These are phyloP conservation scores for Kwoniella sp. DNA, from an alignment of 768 basidiomycete genomes.

Conservation along the genomic window DNA sequence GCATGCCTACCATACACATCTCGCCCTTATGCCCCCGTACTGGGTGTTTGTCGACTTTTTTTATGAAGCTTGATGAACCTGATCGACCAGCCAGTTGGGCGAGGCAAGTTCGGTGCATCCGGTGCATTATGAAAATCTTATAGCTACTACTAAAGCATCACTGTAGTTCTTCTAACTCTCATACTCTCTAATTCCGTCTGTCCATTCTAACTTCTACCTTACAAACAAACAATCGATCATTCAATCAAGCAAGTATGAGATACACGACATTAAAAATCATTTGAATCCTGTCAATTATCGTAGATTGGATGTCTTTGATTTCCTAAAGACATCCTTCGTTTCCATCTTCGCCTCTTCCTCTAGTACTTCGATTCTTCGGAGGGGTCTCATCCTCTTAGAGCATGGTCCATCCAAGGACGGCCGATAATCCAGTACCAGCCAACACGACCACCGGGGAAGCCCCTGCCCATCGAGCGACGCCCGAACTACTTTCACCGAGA, in stretches of 20 bases:
- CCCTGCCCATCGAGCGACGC: not conserved
- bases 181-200: not conserved
- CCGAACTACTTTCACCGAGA: conserved; percentile 27
- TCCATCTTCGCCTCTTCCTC: no score
- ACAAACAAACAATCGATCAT: no score
- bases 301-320: no score
- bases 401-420: not conserved
- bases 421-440: not conserved
- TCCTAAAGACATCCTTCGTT: no score
- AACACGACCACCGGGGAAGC: not conserved
- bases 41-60: no score
- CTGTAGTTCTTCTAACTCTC: no score
- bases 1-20: not conserved
- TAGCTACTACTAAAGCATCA: not conserved
- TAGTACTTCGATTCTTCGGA: no score
- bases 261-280: not conserved
- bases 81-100: no score
- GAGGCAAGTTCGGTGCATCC: not conserved
- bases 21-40: not conserved
- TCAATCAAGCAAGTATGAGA: no score
- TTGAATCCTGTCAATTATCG: no score
- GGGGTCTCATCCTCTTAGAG: not conserved
- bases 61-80: no score
- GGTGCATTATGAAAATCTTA: not conserved
- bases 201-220: not conserved